Evolutionary conservation across 2,329 filamentous ascomycete species (phyloP), one percentile per base, ranked within the genome.

Genomic region (Ploettnerulaceae sp.): DNA sequence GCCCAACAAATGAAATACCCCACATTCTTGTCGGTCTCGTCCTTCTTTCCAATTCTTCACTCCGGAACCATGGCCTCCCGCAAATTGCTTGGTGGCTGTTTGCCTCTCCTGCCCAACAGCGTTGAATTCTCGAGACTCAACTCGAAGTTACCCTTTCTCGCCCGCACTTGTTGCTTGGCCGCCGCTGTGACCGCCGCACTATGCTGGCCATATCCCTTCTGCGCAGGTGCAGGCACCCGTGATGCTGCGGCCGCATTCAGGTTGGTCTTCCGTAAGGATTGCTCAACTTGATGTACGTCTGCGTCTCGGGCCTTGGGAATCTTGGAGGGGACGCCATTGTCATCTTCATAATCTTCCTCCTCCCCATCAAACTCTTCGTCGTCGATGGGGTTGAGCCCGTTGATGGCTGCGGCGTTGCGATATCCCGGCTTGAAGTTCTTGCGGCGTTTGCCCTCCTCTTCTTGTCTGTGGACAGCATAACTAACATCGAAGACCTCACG

Each of bases 401-500:
- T 82, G 53, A 95, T 77, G 5, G 79, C 79, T 18, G 79, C 79
- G 5, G 74, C 63, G 52, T 82, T 69, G 61, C 83, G 65, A 71
- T 84, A 73, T 59, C 85, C 77, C 73, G 90, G 74, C 69, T 79
- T 72, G 58, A 90, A 77, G 62, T 94, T 87, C 67, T 94, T 95
- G 54, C 89, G 81, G 44, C 89, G 82, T 71, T 96, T 97, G 60
- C 81, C 84, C 67, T 97, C 93, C 65, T 98, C 93, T 67, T 97
- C 93, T 67, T 97, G 89, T 36, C 93, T 77, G 65, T 97, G 93
- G 7, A 98, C 93, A 7, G 93, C 91, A 61, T 98, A 98, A n/a
- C 89, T 85, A 38, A 98, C 91, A 61, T 98, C 93, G 57, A 98
- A 98, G 2, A 97, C 90, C 67, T 98, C 93, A 49, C 93, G 88